phyloP scores from a whole-genome alignment of 2,329 filamentous ascomycete species.

The Epicoccum nigrum region DNA sequence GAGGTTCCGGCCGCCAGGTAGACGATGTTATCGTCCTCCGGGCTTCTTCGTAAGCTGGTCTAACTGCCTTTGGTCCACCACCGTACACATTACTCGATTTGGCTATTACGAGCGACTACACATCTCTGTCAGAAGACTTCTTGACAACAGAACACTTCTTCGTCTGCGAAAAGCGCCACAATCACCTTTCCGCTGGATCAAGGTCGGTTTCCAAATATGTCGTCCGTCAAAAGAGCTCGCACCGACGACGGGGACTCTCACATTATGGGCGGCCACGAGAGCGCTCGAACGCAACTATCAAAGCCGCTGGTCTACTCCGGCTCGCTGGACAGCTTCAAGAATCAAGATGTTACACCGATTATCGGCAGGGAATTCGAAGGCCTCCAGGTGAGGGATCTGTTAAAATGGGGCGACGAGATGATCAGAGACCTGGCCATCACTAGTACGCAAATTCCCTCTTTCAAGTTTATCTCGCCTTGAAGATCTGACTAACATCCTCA shows the following conservation, averaged over 20 bases:
- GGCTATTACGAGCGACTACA: conserved; percentile 2
- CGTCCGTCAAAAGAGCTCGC: conserved; percentile 27
- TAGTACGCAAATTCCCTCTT: conserved; percentile 52
- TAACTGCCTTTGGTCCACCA: conserved; percentile 7
- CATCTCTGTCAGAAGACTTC: too few relatives aligned
- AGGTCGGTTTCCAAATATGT: conserved; percentile 19
- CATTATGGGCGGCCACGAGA: conserved; percentile 30
- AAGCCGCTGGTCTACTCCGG: conserved; percentile 34
- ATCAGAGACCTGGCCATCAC: conserved; percentile 60
- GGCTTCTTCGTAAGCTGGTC: not conserved
- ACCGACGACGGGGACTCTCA: conserved; percentile 10
- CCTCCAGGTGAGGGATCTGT: conserved; percentile 37
- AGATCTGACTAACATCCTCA: conserved; percentile 37
- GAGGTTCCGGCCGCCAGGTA: conserved; percentile 13
- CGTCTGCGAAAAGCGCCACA: conserved; percentile 1
- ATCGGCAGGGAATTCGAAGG: conserved; percentile 58
- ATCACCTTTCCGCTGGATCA: not conserved
- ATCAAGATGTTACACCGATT: conserved; percentile 56
- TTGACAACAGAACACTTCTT: too few relatives aligned
- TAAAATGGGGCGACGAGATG: conserved; percentile 45
- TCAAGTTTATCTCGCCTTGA: not conserved
- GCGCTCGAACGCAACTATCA: conserved; percentile 27
- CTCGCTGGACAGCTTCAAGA: conserved; percentile 30
- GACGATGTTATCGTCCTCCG: not conserved
- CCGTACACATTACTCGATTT: conserved; percentile 18